Conservation (phyloP, 225 moss, liverwort and hornwort species). For the Rhytidiadelphus loreus region DNA sequence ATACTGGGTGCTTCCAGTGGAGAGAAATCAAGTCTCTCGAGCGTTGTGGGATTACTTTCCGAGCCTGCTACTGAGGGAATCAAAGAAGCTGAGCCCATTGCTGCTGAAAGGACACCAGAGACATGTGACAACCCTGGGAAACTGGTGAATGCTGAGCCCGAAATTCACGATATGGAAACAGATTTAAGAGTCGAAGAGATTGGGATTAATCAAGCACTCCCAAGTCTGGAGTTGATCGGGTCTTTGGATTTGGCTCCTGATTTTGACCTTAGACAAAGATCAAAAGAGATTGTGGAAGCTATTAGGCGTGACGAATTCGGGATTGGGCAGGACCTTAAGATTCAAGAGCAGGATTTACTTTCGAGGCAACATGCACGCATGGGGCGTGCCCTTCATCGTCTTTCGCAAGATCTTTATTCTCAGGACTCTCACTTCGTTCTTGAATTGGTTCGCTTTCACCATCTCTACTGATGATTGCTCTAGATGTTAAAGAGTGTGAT, state of each 20-base stretch:
- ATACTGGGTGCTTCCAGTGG: background rate
- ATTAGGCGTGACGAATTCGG: conserved; percentile 85
- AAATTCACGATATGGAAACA: background rate
- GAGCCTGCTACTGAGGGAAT: background rate
- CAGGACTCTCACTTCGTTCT: conserved; percentile 97
- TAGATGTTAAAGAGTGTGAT: background rate
- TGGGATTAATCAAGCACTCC: background rate
- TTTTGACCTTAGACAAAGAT: conserved; percentile 1
- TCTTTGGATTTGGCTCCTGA: background rate
- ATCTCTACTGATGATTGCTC: background rate
- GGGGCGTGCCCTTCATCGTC: conserved; percentile 94
- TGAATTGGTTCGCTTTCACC: conserved; percentile 55
- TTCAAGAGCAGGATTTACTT: conserved; percentile 60
- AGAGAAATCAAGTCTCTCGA: background rate
- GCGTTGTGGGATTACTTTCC: background rate
- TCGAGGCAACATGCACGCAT: conserved; percentile 90
- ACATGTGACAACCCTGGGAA: background rate
- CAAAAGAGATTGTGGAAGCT: conserved; percentile 54
- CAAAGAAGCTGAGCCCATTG: background rate
- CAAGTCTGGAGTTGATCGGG: background rate
- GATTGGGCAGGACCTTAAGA: conserved; percentile 57
- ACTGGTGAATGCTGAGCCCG: background rate
- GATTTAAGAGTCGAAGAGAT: background rate
- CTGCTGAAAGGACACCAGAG: background rate
- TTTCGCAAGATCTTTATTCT: conserved; percentile 90